Evolutionary conservation across 2,329 filamentous ascomycete species (phyloP), one percentile per base, ranked within the genome.

Genomic region (Fusarium globosum): DNA sequence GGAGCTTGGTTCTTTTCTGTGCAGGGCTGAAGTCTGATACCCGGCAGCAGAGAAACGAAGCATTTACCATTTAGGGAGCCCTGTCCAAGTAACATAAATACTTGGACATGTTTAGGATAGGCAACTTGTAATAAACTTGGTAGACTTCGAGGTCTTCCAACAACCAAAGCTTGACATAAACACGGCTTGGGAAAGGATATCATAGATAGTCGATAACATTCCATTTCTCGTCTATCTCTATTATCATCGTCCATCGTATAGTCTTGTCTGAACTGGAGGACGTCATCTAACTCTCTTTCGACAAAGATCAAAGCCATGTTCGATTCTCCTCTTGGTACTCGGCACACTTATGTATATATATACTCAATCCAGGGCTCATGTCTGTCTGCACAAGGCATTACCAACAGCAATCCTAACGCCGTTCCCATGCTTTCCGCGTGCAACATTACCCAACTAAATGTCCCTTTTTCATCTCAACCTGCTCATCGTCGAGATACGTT

Each of bases 371-470:
- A 42, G 60, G 49, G 36, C 58, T 28, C 30, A 61, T 74, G 56
- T 56, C 63, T 74, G 56, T 56, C 59, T 65, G 72, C 71, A 61
- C 63, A 64, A 72, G 73, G 67, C 69, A 69, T 67, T 65, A 69
- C 69, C 67, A 71, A 67, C 72, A 65, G 56, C 69, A 73, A 73
- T 65, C 73, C 70, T 65, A 78, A 78, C 76, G 76, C 76, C 76
- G 53, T 71, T 70, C 62, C 76, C 69, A 78, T 77, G 76, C 76
- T 76, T 76, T 73, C 71, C 52, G 68, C 63, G 63, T 74, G 61
- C 63, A 69, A 55, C 65, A 76, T 74, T 78, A 78, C 73, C 71
- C 71, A 78, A 75, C 73, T 65, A 65, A 64, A 43, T 71, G 60
- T 71, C 63, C 67, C 57, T 66, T 65, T 65, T 62, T 48, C 74